Evolutionary conservation across 495 filamentous ascomycete genomes (phyloP).

Genomic region (Penicillium ucsense): DNA sequence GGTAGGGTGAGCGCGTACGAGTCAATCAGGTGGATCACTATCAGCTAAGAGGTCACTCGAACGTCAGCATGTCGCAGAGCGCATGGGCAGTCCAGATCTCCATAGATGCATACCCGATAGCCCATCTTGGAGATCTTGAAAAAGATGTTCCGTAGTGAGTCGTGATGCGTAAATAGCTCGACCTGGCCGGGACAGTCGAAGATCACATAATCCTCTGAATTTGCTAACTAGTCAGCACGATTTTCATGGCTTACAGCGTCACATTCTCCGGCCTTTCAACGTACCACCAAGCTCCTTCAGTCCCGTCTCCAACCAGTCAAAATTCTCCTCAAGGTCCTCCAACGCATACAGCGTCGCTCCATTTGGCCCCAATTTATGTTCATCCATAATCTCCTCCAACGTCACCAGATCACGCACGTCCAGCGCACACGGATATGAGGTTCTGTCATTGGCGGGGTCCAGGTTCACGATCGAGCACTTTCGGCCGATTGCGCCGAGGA

Average conservation of each 20-base stretch:
- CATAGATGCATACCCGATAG: conserved; percentile 58
- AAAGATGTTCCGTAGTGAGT: conserved; percentile 82
- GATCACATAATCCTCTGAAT: conserved; percentile 76
- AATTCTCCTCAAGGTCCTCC: conserved; percentile 87
- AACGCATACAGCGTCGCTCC: conserved; percentile 87
- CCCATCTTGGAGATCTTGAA: conserved; percentile 81
- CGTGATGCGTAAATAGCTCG: conserved; percentile 92
- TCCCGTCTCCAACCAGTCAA: conserved; percentile 79
- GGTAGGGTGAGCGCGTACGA: conserved; percentile 85
- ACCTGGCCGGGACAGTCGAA: conserved; percentile 98
- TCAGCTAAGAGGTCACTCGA: conserved; percentile 48
- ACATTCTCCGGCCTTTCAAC: neutral
- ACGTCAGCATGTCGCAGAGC: conserved; percentile 8
- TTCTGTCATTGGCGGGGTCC: conserved; percentile 85
- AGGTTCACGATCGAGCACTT: conserved; percentile 94
- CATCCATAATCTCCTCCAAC: conserved; percentile 90
- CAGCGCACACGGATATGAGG: conserved; percentile 61
- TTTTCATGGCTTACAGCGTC: no score
- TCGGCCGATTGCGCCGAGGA: conserved; percentile 85
- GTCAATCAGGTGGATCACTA: conserved; percentile 83
- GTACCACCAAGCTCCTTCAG: conserved; percentile 59
- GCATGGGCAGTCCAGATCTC: neutral
- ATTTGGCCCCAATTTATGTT: conserved; percentile 84
- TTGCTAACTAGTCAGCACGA: neutral
- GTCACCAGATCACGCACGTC: conserved; percentile 85